phyloP scores from a whole-genome alignment of 164 flowering plant species.

The Aristolochia fimbriata region DNA sequence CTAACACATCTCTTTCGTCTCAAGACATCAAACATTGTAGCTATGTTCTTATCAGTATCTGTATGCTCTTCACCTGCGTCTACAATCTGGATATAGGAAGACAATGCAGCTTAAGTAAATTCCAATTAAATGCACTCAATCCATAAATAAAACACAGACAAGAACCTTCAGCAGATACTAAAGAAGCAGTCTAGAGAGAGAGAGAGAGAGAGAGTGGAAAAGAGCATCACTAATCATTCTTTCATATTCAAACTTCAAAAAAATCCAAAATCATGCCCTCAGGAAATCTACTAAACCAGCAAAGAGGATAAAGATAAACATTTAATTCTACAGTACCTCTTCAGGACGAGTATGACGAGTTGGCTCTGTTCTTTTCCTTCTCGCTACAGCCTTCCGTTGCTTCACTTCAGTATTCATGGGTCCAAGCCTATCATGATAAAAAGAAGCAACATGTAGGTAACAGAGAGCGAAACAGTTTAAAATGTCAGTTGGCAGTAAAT shows the following conservation, averaged over 20 bases:
- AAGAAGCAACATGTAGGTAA: background rate
- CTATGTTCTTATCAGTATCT: slow-evolving; percentile 83
- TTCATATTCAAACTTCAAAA: too few relatives aligned
- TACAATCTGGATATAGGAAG: slow-evolving; percentile 24
- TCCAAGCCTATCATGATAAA: slow-evolving; percentile 55
- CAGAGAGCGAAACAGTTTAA: background rate
- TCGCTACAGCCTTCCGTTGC: slow-evolving; percentile 41
- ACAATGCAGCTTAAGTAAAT: background rate
- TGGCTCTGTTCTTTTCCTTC: slow-evolving; percentile 31
- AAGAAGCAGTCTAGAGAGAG: too few relatives aligned
- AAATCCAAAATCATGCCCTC: too few relatives aligned
- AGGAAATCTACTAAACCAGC: too few relatives aligned
- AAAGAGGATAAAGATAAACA: too few relatives aligned
- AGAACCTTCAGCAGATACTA: too few relatives aligned
- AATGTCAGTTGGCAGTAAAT: background rate
- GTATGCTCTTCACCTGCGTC: slow-evolving; percentile 41
- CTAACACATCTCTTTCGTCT: slow-evolving; percentile 42
- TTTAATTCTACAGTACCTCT: slow-evolving; percentile 29
- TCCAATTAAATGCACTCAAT: too few relatives aligned
- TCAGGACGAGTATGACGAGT: slow-evolving; percentile 48
- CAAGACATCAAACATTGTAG: slow-evolving; percentile 65
- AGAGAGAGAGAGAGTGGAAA: too few relatives aligned
- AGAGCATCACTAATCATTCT: too few relatives aligned
- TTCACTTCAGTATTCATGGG: slow-evolving; percentile 72
- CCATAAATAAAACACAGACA: too few relatives aligned